Evolutionary conservation across 805 yeast genomes (phyloP).

Genomic region (Kuraishia cidri): DNA sequence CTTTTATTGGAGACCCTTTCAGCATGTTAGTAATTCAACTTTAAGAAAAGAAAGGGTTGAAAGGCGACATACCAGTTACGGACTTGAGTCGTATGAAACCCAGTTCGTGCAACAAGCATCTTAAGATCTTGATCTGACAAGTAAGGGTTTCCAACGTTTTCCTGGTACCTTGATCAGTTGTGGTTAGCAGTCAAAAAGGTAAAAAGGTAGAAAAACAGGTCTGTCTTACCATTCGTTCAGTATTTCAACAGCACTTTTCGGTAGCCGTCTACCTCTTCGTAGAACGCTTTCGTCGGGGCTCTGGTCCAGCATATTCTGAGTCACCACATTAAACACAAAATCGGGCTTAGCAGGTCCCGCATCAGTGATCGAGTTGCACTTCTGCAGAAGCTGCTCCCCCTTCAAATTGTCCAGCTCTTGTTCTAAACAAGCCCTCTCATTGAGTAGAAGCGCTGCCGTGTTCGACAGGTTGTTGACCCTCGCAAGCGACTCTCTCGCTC

Average conservation of each 20-base stretch:
- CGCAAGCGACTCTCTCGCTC: too few species aligned
- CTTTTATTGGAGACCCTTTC: conserved; percentile 2
- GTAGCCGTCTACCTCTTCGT: conserved; percentile 4
- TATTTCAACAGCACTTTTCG: conserved; percentile 2
- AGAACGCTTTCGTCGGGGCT: too few species aligned
- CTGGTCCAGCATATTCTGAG: too few species aligned
- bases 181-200: neutral
- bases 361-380: too few species aligned
- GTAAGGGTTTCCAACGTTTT: conserved; percentile 11
- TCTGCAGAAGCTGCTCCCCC: too few species aligned
- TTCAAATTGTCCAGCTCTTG: too few species aligned
- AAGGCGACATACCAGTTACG: conserved; percentile 11
- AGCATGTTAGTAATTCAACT: conserved; percentile 3
- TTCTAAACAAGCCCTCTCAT: too few species aligned
- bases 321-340: too few species aligned
- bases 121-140: conserved; percentile 7
- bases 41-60: too few species aligned
- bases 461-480: too few species aligned
- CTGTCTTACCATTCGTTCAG: conserved; percentile 6
- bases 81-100: conserved; percentile 8
- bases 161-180: conserved; percentile 10
- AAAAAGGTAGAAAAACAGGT: neutral
- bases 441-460: too few species aligned
- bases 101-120: conserved; percentile 7
- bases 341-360: too few species aligned